Percentiles rank a stretch among this genome's conserved stretches.
phyloP scores from a whole-genome alignment of 768 basidiomycete genomes.

The Mycena galericulata region DNA sequence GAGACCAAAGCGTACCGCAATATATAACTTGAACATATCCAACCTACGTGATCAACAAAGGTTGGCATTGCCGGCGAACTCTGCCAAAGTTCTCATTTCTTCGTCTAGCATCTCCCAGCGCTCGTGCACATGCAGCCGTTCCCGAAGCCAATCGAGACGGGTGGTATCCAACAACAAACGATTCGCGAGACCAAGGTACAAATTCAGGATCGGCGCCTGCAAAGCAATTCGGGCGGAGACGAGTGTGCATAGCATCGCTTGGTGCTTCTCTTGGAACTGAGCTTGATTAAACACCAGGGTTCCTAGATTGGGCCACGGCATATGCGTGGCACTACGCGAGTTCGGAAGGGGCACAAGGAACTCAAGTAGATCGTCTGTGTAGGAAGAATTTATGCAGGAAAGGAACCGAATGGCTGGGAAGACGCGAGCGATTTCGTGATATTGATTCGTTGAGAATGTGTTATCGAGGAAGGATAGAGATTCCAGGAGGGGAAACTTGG shows the following conservation, averaged over 20 bases:
- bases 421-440: slow-evolving; percentile 29
- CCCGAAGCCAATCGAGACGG: slow-evolving; percentile 26
- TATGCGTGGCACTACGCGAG: slow-evolving; percentile 17
- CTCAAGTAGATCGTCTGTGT: slow-evolving; percentile 30
- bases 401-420: slow-evolving; percentile 29
- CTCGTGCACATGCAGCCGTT: slow-evolving; percentile 24
- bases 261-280: slow-evolving; percentile 31
- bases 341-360: slow-evolving; percentile 28
- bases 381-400: slow-evolving; percentile 24
- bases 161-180: slow-evolving; percentile 28
- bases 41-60: slow-evolving; percentile 7
- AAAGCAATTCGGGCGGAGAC: slow-evolving; percentile 27
- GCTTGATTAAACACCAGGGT: slow-evolving; percentile 24
- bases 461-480: slow-evolving; percentile 22
- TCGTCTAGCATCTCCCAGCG: slow-evolving; percentile 27
- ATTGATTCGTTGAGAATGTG: slow-evolving; percentile 20
- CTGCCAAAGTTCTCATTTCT: slow-evolving; percentile 22
- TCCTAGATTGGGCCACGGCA: slow-evolving; percentile 29
- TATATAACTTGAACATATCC: background rate
- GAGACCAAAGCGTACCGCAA: no score
- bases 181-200: slow-evolving; percentile 31
- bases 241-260: slow-evolving; percentile 30
- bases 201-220: slow-evolving; percentile 19
- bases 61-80: slow-evolving; percentile 23
- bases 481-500: slow-evolving; percentile 31